Evolutionary conservation across 352 stramenopile species (phyloP).

Genomic region (Blastocystis sp.): DNA sequence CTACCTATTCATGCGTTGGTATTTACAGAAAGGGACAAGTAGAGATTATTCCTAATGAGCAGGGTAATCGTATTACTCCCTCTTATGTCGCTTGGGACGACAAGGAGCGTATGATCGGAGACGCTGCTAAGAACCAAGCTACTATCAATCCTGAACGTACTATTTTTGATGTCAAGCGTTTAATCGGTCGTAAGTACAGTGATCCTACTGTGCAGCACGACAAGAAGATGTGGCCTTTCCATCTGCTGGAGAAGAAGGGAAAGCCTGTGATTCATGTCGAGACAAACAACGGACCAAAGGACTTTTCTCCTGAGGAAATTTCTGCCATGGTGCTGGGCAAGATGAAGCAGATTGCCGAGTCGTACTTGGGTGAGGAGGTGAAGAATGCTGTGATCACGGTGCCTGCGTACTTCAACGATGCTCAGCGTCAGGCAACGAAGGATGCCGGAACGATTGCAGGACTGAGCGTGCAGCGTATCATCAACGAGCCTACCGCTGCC

Average conservation of each 20-base stretch:
- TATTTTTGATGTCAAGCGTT: slow-evolving; percentile 98
- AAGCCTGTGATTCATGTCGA: slow-evolving; percentile 86
- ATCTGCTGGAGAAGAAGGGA: slow-evolving; percentile 85
- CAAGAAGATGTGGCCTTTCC: slow-evolving; percentile 95
- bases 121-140: slow-evolving; percentile 98
- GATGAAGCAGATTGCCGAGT: slow-evolving; percentile 98
- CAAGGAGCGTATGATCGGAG: slow-evolving; percentile 92
- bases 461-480: slow-evolving; percentile 94
- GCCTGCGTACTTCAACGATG: slow-evolving; percentile 86
- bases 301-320: slow-evolving; percentile 94
- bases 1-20: slow-evolving; percentile 90
- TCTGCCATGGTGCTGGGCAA: slow-evolving; percentile 97
- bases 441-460: slow-evolving; percentile 96
- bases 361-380: slow-evolving; percentile 90
- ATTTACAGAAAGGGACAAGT: slow-evolving; percentile 88
- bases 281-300: slow-evolving; percentile 78
- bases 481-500: slow-evolving; percentile 91
- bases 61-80: slow-evolving; percentile 96
- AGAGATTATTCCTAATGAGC: slow-evolving; percentile 93
- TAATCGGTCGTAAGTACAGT: slow-evolving; percentile 90
- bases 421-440: slow-evolving; percentile 98
- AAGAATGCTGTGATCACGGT: slow-evolving; percentile 95
- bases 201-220: slow-evolving; percentile 94
- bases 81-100: slow-evolving; percentile 94
- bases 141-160: slow-evolving; percentile 98